These are phyloP conservation scores for Malus hybrid DNA, from an alignment of 331 rosid genomes.

Conservation along the genomic window DNA sequence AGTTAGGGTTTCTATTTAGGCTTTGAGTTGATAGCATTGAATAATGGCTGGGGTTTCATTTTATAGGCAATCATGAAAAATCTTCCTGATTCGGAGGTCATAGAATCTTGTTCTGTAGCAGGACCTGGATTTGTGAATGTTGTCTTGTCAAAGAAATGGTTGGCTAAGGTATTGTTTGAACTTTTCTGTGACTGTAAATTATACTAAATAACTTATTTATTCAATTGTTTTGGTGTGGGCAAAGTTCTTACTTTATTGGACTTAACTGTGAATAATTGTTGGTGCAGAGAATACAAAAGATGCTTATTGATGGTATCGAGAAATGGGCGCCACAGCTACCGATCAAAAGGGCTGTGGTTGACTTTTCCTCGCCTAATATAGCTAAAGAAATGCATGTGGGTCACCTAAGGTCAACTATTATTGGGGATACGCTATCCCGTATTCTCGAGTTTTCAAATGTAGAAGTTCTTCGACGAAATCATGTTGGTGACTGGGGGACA, in stretches of 20 bases:
- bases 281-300: conserved; percentile 57
- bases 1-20: background rate
- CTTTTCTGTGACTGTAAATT: background rate
- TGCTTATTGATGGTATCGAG: conserved; percentile 73
- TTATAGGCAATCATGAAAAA: conserved; percentile 68
- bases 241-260: background rate
- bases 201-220: background rate
- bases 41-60: conserved; percentile 1
- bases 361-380: conserved; percentile 92
- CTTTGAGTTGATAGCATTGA: background rate
- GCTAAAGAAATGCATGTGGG: conserved; percentile 99
- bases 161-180: conserved; percentile 54
- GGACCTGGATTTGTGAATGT: conserved; percentile 94
- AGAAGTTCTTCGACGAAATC: conserved; percentile 76
- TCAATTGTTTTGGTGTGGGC: background rate
- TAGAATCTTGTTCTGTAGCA: conserved; percentile 78
- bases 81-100: conserved; percentile 70
- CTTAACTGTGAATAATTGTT: background rate
- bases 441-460: conserved; percentile 86
- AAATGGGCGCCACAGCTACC: conserved; percentile 81
- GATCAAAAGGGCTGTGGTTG: conserved; percentile 68
- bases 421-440: conserved; percentile 84
- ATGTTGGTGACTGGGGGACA: conserved; percentile 99
- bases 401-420: conserved; percentile 90
- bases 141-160: conserved; percentile 63